Evolutionary conservation across 352 stramenopile species (phyloP), one percentile per base, ranked within the genome.

Genomic region (Phytopythium mirpurense): DNA sequence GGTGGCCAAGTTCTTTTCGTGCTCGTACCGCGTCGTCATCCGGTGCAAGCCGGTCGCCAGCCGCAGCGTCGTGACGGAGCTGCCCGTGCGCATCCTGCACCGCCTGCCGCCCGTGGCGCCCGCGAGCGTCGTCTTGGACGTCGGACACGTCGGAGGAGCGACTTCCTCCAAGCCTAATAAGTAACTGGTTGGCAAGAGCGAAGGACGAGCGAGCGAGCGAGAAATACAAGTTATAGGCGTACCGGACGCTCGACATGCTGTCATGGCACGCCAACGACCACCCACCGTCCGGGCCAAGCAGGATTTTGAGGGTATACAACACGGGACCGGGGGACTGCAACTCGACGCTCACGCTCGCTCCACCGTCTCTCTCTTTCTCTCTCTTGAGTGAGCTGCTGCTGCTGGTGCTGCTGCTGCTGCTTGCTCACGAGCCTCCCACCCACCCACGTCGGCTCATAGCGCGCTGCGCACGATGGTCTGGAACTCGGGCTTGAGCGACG

Each of bases 401-500:
- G n/a, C n/a, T n/a, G n/a, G n/a, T n/a, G 29, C 29, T 32, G 29
- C 9, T 32, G 29, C 29, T 32, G 5, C 29, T 10, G 29, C 29
- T 32, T 32, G 29, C 29, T 32, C 29, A n/a, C n/a, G n/a, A n/a
- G n/a, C n/a, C 32, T 14, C 32, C 2, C 1, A 36, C 32, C 32
- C 36, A 15, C 36, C 23, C 35, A 11, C 18, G n/a, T 18, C 16
- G 26, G 41, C 41, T 73, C 79, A 85, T 46, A 83, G 60, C 18
- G 76, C 72, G 42, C 76, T 85, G 32, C 70, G 56, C 54, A 90
- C 87, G 59, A 98, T 98, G 31, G 88, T 74, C 48, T 78, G 67
- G 54, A 98, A 97, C 51, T 98, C 88, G 24, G 86, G 80, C 59
- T 97, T 97, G 62, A 98, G 82, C 36, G 90, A 97, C 8, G 93